Evolutionary conservation across 257 asterid species (phyloP), one percentile per base, ranked within the genome.

Genomic region (Buddleja alternifolia): DNA sequence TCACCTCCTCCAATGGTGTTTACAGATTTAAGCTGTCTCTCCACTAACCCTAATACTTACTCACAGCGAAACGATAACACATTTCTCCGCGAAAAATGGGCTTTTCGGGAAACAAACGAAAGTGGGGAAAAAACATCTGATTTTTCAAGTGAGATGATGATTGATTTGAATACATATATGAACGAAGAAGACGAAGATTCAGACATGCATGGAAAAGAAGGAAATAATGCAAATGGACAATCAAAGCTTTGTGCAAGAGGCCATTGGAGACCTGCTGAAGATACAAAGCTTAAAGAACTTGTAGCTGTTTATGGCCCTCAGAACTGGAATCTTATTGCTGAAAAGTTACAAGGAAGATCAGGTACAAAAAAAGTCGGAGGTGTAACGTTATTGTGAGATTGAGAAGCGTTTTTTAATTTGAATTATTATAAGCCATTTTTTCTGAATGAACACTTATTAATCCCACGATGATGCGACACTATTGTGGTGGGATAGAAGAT

Each of bases 201-300:
- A 25, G 76, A 72, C 78, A 36, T 73, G 75, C 85, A 77, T 77
- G 80, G 71, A 2, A 76, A 72, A 55, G 86, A 78, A 48, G 51
- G 66, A 37, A 80, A 56, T 58, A 66, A 58, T 4, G 46, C 45
- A 6, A 71, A 46, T 50, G 85, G 80, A 10, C 88, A 81, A 29
- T 81, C 95, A 15, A 86, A 88, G 83, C 87, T 84, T 0, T 87
- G 93, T 67, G 86, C 96, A 3, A 83, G 97, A 73, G 96, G 93
- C 36, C 97, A 91, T 64, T 91, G 97, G 97, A 84, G 93, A 67
- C 96, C 97, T 16, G 95, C 97, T 0, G 96, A 91, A 64, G 97
- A 91, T 57, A 17, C 89, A 0, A 88, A 86, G 75, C 89, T 91
- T 0, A 86, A 83, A 15, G 96, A 91, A 41, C 95, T 91, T 36